Evolutionary conservation across 257 asterid species (phyloP).

Genomic region (Rehmannia glutinosa): DNA sequence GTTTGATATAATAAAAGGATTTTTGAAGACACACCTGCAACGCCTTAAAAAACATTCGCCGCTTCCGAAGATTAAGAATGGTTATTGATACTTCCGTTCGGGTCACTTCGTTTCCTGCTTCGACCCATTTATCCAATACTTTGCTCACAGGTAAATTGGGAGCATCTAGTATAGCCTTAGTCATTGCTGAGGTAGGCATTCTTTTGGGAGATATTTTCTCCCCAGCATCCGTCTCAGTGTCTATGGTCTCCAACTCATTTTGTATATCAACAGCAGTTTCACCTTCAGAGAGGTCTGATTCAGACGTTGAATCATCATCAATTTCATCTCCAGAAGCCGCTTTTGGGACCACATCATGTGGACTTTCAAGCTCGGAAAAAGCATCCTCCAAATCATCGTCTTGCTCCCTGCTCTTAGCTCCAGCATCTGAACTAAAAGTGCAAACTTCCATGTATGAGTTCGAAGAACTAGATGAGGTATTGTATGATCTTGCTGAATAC

Average conservation of each 20-base stretch:
- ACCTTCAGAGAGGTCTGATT: slow-evolving; percentile 43
- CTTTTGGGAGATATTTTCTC: slow-evolving; percentile 19
- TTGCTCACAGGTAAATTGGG: slow-evolving; percentile 29
- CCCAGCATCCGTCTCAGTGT: slow-evolving; percentile 24
- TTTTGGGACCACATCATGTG: slow-evolving; percentile 21
- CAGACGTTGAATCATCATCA: slow-evolving; percentile 37
- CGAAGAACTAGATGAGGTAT: slow-evolving; percentile 22
- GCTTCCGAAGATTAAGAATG: slow-evolving; percentile 44
- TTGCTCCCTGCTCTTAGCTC: slow-evolving; percentile 44
- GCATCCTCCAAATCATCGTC: slow-evolving; percentile 32
- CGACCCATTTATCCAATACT: slow-evolving; percentile 61
- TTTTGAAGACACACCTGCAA: slow-evolving; percentile 76
- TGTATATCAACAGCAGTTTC: slow-evolving; percentile 28
- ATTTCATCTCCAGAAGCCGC: slow-evolving; percentile 22
- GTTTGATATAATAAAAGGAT: neutral
- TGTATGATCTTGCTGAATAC: slow-evolving; percentile 29
- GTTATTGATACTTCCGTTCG: slow-evolving; percentile 30
- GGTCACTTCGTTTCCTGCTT: slow-evolving; percentile 62
- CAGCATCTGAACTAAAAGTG: slow-evolving; percentile 51
- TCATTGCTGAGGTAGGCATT: slow-evolving; percentile 27
- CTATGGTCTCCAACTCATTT: slow-evolving; percentile 30
- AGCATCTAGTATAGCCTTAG: slow-evolving; percentile 47
- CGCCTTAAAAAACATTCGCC: slow-evolving; percentile 51
- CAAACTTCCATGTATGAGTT: slow-evolving; percentile 20
- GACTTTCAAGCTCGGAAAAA: slow-evolving; percentile 41